Base-by-base conservation (phyloP, 2,329 filamentous ascomycete genomes). In the Penicillium sp. region DNA sequence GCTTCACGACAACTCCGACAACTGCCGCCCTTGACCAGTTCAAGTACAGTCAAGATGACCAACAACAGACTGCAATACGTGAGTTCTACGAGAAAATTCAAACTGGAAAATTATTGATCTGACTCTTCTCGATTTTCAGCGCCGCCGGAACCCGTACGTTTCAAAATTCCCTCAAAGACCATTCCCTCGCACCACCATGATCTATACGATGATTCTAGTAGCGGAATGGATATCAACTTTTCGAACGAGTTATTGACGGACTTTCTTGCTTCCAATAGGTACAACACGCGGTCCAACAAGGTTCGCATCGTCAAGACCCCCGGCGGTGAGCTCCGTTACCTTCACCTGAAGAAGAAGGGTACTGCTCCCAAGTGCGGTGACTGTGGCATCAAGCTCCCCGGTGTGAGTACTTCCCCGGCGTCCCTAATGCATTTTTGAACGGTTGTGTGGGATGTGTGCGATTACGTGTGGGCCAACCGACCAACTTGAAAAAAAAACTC, bases 321-420 rank as follows among this genome's bases (percentile, higher is more conserved):
- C 70, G 95, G 94, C 80, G 94, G 94, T 79, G 87, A 93, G 79
- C 88, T 96, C 76, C 88, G 94, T 79, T 88, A 96, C 78, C 90
- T 97, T 73, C 93, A 99, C 89, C 92, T 97, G 85, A 97, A 97
- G 90, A 99, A 99, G 91, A 90, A 88, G 80, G 94, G 92, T 73
- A 96, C 92, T 78, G 90, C 92, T 67, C 94, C 94, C 78, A 99
- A 99, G 87, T 99, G 94, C 79, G 91, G 95, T 86, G 94, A 99
- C 86, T 99, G 95, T 78, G 94, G 94, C 77, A 87, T 87, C 84
- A 97, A 97, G 85, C 89, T 99, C 75, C 87, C 91, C 77, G 94
- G 94, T 81, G 92, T 99, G 91, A 89, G 92, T 95, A 65, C 57
- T 66, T 66, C 69, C 67, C 60, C 51, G 57, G 33, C 58, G 55